Evolutionary conservation across 129 eudicot genomes (phyloP).

Genomic region (Cynara cardunculus): DNA sequence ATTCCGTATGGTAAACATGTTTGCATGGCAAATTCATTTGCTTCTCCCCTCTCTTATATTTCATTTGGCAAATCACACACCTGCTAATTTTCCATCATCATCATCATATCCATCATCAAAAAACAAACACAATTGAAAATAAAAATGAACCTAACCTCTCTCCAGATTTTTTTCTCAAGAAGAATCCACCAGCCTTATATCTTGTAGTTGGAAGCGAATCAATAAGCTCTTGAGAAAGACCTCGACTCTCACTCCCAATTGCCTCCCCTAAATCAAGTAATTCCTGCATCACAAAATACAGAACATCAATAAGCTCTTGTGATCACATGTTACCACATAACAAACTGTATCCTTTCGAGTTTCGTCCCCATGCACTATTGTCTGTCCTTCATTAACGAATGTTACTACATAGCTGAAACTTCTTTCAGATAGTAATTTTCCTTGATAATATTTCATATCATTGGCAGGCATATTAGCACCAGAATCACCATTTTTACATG

Average conservation of each 20-base stretch:
- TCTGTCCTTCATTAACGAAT: background rate
- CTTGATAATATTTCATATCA: too few species aligned
- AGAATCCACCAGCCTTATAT: constrained; percentile 70
- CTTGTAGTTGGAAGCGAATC: constrained; percentile 69
- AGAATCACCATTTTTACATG: background rate
- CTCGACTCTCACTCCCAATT: constrained; percentile 83
- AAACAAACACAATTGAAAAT: too few species aligned
- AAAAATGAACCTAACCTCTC: constrained; percentile 44
- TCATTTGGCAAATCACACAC: constrained; percentile 91
- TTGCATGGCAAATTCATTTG: constrained; percentile 89
- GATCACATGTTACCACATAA: too few species aligned
- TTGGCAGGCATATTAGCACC: too few species aligned
- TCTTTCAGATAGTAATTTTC: too few species aligned
- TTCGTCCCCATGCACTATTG: too few species aligned
- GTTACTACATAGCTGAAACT: too few species aligned
- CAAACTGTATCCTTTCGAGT: too few species aligned
- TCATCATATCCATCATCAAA: background rate
- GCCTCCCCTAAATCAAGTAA: constrained; percentile 90
- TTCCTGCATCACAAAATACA: constrained; percentile 43
- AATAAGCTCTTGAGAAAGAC: constrained; percentile 82
- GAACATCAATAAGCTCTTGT: background rate
- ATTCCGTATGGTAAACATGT: constrained; percentile 73
- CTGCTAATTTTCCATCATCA: constrained; percentile 29
- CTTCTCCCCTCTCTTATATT: constrained; percentile 80
- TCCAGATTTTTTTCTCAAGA: constrained; percentile 58